phyloP scores from a whole-genome alignment of 768 basidiomycete genomes.

The Kondoa malvinella region DNA sequence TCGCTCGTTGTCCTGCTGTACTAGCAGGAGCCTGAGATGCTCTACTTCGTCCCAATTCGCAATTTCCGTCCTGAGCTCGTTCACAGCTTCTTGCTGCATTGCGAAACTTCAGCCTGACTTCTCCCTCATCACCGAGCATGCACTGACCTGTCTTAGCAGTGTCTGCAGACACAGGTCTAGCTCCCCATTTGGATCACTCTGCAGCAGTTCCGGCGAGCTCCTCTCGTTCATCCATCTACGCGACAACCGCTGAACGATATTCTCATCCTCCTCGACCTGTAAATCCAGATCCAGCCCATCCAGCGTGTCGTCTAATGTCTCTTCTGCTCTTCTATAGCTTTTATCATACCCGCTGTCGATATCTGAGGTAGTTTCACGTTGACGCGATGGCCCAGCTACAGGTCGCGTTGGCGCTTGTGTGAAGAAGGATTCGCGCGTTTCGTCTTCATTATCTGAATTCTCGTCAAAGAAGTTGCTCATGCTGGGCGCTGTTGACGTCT shows the following conservation, averaged over 20 bases:
- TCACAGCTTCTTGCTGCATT: conserved; percentile 5
- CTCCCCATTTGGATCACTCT: conserved; percentile 1
- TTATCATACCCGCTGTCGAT: not conserved
- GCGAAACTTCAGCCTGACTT: not conserved
- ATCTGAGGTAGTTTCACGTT: not conserved
- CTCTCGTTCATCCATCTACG: conserved; percentile 1
- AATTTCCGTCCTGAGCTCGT: conserved; percentile 4
- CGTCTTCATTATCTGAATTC: not conserved
- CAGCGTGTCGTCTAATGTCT: not conserved
- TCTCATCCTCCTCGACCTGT: not conserved
- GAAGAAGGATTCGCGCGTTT: not conserved
- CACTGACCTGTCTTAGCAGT: conserved; percentile 1
- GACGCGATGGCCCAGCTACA: not conserved
- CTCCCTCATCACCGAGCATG: not conserved
- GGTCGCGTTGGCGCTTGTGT: not conserved
- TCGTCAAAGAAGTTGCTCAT: not conserved
- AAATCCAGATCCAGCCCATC: not conserved
- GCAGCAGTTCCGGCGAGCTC: conserved; percentile 2
- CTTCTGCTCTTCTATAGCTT: not conserved
- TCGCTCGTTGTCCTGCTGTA: conserved; percentile 7
- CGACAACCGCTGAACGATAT: not conserved
- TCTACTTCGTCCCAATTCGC: conserved; percentile 9
- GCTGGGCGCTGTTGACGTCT: too few relatives aligned
- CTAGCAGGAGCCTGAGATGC: conserved; percentile 3
- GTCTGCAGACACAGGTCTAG: conserved; percentile 5